Evolutionary conservation across 352 stramenopile genomes (phyloP).

Genomic region (Globisporangium emineosum): DNA sequence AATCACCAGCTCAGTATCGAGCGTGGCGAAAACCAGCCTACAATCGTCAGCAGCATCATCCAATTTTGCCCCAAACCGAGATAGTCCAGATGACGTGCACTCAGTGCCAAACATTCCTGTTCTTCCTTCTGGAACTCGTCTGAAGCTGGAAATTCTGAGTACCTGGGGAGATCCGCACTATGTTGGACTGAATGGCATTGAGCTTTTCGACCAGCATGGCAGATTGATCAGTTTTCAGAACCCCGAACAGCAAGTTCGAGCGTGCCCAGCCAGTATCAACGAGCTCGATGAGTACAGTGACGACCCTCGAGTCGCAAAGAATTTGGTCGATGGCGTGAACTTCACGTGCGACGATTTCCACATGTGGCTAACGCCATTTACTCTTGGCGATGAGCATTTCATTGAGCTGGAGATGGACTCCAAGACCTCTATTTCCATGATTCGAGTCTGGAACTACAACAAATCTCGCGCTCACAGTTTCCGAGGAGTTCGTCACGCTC

Average conservation of each 20-base stretch:
- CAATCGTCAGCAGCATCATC: background rate
- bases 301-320: conserved; percentile 66
- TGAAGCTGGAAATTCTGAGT: conserved; percentile 77
- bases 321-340: conserved; percentile 85
- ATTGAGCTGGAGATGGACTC: conserved; percentile 53
- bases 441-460: conserved; percentile 93
- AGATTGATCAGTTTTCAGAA: conserved; percentile 48
- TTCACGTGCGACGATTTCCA: conserved; percentile 90
- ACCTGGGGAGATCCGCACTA: conserved; percentile 91
- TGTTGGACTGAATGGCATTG: conserved; percentile 87
- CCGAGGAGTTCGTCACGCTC: conserved; percentile 58
- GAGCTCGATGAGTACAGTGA: conserved; percentile 85
- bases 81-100: background rate
- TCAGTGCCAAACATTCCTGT: conserved; percentile 38
- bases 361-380: conserved; percentile 89
- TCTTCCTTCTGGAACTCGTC: conserved; percentile 50
- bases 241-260: conserved; percentile 47
- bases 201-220: conserved; percentile 81
- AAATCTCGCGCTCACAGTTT: conserved; percentile 84
- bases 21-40: background rate
- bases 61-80: too few species aligned
- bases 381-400: conserved; percentile 42
- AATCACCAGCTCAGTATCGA: background rate
- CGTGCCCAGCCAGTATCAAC: conserved; percentile 83
- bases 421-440: conserved; percentile 57